Evolutionary conservation across 2,329 filamentous ascomycete species (phyloP).

Genomic region (Fusarium xyrophilum): DNA sequence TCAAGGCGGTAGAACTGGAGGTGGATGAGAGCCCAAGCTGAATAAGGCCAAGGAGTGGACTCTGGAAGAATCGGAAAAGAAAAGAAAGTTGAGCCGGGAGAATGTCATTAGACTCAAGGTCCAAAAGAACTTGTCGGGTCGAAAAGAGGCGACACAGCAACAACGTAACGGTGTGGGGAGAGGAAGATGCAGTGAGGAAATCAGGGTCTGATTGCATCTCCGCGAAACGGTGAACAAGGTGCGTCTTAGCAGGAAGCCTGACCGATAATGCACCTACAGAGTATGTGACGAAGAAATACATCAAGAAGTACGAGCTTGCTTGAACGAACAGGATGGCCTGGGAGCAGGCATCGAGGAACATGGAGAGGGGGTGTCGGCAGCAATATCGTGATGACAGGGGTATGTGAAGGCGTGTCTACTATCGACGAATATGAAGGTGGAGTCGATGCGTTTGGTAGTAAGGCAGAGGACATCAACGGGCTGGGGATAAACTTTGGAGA

Average conservation of each 20-base stretch:
- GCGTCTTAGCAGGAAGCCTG: conserved; percentile 34
- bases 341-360: conserved; percentile 11
- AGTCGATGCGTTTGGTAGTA: conserved; percentile 39
- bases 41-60: conserved; percentile 28
- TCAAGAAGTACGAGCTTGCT: conserved; percentile 34
- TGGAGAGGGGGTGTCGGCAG: conserved; percentile 18
- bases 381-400: conserved; percentile 7
- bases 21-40: conserved; percentile 19
- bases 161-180: conserved; percentile 35
- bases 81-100: conserved; percentile 36
- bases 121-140: conserved; percentile 22
- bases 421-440: conserved; percentile 29
- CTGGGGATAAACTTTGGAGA: conserved; percentile 31
- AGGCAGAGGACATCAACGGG: conserved; percentile 40
- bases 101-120: conserved; percentile 28
- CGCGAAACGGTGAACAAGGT: conserved; percentile 31
- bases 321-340: conserved; percentile 28
- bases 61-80: conserved; percentile 39
- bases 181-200: conserved; percentile 31
- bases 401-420: conserved; percentile 15
- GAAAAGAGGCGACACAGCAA: conserved; percentile 36
- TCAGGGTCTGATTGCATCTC: conserved; percentile 40
- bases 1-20: conserved; percentile 32
- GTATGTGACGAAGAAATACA: conserved; percentile 25
- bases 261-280: conserved; percentile 32